phyloP scores from a whole-genome alignment of 2,329 filamentous ascomycete genomes.

The Parasarocladium wereldwijsianum region DNA sequence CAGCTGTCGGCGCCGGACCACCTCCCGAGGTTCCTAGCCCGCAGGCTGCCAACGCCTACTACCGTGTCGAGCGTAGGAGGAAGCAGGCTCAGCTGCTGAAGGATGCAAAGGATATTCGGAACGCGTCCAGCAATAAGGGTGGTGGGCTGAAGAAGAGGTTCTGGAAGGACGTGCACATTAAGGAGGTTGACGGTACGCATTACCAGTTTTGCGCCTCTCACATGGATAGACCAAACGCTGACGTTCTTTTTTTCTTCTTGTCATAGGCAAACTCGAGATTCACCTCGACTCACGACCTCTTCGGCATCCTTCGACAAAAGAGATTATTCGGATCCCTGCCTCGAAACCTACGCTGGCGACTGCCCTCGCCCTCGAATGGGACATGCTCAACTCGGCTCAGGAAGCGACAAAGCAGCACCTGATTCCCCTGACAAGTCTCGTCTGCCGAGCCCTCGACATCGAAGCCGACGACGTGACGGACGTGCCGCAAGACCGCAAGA shows the following conservation, averaged over 20 bases:
- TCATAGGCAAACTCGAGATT: constrained; percentile 37
- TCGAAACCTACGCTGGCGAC: constrained; percentile 70
- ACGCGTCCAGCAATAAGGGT: constrained; percentile 19
- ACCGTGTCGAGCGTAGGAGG: constrained; percentile 33
- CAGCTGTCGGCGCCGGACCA: constrained; percentile 41
- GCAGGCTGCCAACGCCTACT: constrained; percentile 21
- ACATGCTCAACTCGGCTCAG: constrained; percentile 63
- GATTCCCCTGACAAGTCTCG: constrained; percentile 77
- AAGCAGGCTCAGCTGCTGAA: constrained; percentile 41
- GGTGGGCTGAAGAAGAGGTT: constrained; percentile 53
- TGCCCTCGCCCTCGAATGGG: constrained; percentile 88
- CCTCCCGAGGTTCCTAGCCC: constrained; percentile 41
- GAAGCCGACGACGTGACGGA: constrained; percentile 42
- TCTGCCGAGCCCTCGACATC: constrained; percentile 74
- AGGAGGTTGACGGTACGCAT: constrained; percentile 45
- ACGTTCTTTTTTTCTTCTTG: not conserved
- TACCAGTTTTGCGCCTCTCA: constrained; percentile 6
- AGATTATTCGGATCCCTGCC: constrained; percentile 54
- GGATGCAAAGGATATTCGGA: constrained; percentile 32
- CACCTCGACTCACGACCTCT: constrained; percentile 68
- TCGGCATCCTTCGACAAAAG: constrained; percentile 59
- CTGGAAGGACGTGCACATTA: constrained; percentile 72
- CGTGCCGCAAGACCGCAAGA: constrained; percentile 24
- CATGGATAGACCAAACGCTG: not conserved
- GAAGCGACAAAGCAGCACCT: constrained; percentile 78